These are phyloP conservation scores for Didymella glomerata DNA, from an alignment of 2,329 filamentous ascomycete genomes.

Conservation along the genomic window DNA sequence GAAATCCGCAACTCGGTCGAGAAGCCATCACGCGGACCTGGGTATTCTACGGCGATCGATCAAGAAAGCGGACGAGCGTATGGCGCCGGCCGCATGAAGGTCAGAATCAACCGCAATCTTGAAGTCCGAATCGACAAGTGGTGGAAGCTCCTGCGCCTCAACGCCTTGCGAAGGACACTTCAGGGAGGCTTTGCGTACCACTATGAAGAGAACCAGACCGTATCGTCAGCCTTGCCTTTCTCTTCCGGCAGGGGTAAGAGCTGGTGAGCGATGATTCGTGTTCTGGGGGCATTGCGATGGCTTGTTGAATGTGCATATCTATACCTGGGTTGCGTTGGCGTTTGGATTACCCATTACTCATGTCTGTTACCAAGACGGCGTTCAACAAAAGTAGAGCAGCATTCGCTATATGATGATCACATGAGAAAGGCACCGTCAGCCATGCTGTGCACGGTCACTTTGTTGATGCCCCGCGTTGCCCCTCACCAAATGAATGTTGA, in stretches of 20 bases:
- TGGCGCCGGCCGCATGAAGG: conserved; percentile 65
- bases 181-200: conserved; percentile 54
- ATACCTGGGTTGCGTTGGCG: conserved; percentile 21
- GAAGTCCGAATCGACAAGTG: conserved; percentile 73
- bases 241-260: conserved; percentile 26
- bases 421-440: background rate
- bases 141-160: conserved; percentile 75
- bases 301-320: conserved; percentile 12
- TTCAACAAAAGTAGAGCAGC: conserved; percentile 4
- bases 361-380: background rate
- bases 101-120: conserved; percentile 67
- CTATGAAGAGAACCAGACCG: conserved; percentile 50
- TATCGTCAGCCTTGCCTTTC: conserved; percentile 45
- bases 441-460: background rate
- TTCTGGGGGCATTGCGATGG: background rate
- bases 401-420: background rate
- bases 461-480: conserved; percentile 39
- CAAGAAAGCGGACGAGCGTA: conserved; percentile 67
- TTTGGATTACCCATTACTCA: conserved; percentile 5
- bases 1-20: conserved; percentile 73
- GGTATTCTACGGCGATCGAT: conserved; percentile 71
- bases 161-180: conserved; percentile 67
- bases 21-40: conserved; percentile 71
- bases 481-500: conserved; percentile 27
- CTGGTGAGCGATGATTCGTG: conserved; percentile 12